Conservation (phyloP, 148 eudicot genomes). For the Fagopyrum tataricum region DNA sequence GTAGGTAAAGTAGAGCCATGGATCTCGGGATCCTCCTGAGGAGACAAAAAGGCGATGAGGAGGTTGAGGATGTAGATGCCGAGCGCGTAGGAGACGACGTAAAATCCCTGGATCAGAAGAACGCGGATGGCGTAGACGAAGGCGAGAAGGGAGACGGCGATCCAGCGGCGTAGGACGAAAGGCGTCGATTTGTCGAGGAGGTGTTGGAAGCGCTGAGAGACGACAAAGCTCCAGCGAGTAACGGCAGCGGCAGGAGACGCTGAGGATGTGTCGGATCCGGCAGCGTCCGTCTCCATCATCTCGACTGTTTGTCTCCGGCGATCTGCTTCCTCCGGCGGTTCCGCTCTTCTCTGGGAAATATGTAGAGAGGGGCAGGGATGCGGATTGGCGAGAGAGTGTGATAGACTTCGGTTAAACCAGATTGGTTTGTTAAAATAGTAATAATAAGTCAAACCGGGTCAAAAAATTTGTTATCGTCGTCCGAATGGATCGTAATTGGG, state of each 20-base stretch:
- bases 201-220: conserved; percentile 36
- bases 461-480: no score
- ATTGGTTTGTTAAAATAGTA: not conserved
- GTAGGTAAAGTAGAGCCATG: conserved; percentile 35
- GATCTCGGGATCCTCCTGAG: conserved; percentile 46
- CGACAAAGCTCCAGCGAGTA: conserved; percentile 23
- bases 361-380: not conserved
- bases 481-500: no score
- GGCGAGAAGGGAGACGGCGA: conserved; percentile 27
- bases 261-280: conserved; percentile 15
- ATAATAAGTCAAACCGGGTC: not conserved
- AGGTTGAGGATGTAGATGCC: conserved; percentile 51
- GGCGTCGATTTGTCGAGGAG: conserved; percentile 43
- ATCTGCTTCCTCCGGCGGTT: conserved; percentile 12
- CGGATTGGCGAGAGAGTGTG: not conserved
- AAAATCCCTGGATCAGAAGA: conserved; percentile 39
- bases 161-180: conserved; percentile 39
- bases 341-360: not conserved
- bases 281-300: conserved; percentile 16
- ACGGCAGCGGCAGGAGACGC: conserved; percentile 25
- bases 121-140: conserved; percentile 32
- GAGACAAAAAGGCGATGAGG: conserved; percentile 53
- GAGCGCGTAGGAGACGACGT: conserved; percentile 47
- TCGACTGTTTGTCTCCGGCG: conserved; percentile 1
- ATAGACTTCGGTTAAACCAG: not conserved